Base-by-base conservation (phyloP, 1,284 basidiomycete species). In the Marasmius oreades region DNA sequence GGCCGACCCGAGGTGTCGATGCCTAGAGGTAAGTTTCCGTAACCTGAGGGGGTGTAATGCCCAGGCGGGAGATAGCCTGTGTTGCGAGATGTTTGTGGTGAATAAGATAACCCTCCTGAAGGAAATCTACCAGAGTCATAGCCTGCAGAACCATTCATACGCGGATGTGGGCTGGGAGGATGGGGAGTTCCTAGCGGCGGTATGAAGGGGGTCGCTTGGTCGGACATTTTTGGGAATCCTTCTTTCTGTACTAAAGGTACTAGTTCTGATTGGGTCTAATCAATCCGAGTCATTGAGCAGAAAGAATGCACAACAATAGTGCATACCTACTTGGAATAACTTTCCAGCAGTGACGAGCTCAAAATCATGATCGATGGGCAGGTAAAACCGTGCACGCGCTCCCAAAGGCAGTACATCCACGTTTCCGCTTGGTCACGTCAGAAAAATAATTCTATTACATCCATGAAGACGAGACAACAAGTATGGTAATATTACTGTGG, bases 131-230 rank as follows among this genome's bases (percentile, higher is more conserved):
- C 26, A 18, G 31, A 10, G 52, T 31, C 52, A 47, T 50, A 8
- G 56, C 46, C 33, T 53, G 48, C 26, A 52, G 52, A 3, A 5
- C 28, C 28, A 31, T 31, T 42, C 39, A 20, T 42, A 16, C 39
- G 28, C 23, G 46, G 47, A 16, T 24, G 22, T 45, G 20, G 18
- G 23, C 47, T 45, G 16, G 37, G 20, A 46, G 52, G 28, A 53
- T 23, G 24, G 44, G 47, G n/a, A 47, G 52, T 54, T 51, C 52
- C 56, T 11, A 58, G 56, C 23, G 56, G 56, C 23, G 56, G 56
- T 26, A 58, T 58, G 43, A 58, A 50, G n/a, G 42, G 24, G 39
- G 16, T 33, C 36, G 47, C 51, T 33, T 34, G 24, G 28, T 46
- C 44, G 37, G 55, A 47, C 55, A 50, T 50, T 24, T 45, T 51